Evolutionary conservation across 1,284 basidiomycete species (phyloP), one percentile per base, ranked within the genome.

Genomic region (Cutaneotrichosporon dermatis): DNA sequence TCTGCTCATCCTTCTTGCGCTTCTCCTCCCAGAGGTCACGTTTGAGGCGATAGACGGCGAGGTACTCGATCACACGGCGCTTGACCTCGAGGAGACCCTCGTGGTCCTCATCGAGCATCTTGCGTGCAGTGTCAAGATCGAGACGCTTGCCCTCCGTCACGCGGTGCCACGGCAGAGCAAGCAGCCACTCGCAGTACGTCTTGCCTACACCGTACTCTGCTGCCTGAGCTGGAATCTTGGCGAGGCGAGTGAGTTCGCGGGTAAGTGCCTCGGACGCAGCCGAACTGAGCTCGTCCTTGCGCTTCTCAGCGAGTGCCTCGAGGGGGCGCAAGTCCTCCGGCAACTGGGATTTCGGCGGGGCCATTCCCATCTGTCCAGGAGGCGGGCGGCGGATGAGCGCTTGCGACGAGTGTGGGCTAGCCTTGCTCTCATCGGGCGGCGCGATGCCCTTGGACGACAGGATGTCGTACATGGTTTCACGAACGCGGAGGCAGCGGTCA

Each of bases 41-140:
- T 62, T 75, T 75, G 53, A 76, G 61, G 9, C 73, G 60, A 57
- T 76, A 75, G 25, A 76, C 75, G 2, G 75, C 75, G 25, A 76
- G 66, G 63, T 76, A 76, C 60, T 76, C 75, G 13, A 75, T 66
- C 7, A 76, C 72, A 16, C 75, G 63, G 48, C 70, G 62, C 67
- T 76, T 76, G 52, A 76, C 74, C n/a, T 68, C 71, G 15, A 70
- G 63, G 33, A 76, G 57, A 9, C 75, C 75, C 63, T 75, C 75
- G 61, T 76, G 75, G 43, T 74, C 75, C 15, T 66, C 68, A 35
- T 76, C 75, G 44, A 76, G 60, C 43, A 60, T 66, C 51, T 58
- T 62, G 43, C 70, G 65, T 9, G 72, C 71, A 6, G 62, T 55
- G 8, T 68, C 66, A 34, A 76, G 63, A 64, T 72, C 66, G 6